Evolutionary conservation across 441 rosid species (phyloP).

Genomic region (Melastoma candidum): DNA sequence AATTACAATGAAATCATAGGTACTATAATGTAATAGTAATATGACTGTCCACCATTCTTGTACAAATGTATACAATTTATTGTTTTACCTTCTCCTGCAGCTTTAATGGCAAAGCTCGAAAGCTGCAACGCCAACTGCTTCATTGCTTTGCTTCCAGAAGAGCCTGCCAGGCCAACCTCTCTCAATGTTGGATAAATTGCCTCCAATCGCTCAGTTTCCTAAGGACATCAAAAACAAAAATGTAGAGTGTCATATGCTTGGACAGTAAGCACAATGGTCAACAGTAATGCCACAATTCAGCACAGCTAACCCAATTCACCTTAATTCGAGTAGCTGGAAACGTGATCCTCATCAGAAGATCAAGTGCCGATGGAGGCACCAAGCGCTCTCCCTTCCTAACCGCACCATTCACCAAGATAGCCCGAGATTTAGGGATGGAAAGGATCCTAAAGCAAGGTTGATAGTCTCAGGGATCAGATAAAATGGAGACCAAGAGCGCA

Average conservation of each 20-base stretch:
- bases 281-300: no score
- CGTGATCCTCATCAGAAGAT: conserved; percentile 52
- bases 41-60: no score
- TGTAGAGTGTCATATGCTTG: neutral
- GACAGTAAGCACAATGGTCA: no score
- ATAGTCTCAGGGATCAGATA: conserved; percentile 1
- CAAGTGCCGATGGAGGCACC: conserved; percentile 74
- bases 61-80: no score
- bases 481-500: neutral
- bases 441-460: conserved; percentile 39
- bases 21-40: neutral
- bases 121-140: conserved; percentile 68
- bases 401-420: conserved; percentile 69
- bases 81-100: conserved; percentile 64
- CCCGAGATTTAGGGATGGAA: conserved; percentile 56
- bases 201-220: conserved; percentile 93
- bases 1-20: neutral
- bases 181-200: conserved; percentile 61
- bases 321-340: conserved; percentile 71
- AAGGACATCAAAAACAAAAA: conserved; percentile 5
- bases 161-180: conserved; percentile 79
- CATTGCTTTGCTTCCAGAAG: conserved; percentile 82
- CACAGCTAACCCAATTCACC: conserved; percentile 24
- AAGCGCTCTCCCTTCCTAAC: conserved; percentile 84
- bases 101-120: conserved; percentile 43